Evolutionary conservation across 768 basidiomycete genomes (phyloP), one percentile per base, ranked within the genome.

Genomic region (Lactifluus volemus): DNA sequence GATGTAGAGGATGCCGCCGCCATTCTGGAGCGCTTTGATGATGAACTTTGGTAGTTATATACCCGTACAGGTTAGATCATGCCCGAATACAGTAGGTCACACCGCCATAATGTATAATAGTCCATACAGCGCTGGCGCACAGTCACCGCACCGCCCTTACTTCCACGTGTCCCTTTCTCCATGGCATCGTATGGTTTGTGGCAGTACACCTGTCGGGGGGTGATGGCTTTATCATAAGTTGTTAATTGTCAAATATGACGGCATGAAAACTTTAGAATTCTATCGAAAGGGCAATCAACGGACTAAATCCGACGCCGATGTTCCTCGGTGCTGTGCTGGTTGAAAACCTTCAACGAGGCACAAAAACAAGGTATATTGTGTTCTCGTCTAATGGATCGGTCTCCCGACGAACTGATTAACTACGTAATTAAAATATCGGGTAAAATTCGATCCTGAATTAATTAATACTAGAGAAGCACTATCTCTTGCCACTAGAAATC

Each of bases 1-100:
- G 96, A 98, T 69, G 97, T 96, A 0, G 92, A 92, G 64, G 94
- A 98, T 67, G 81, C 89, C 3, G 84, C 82, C 63, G 70, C 79
- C 10, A 79, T 88, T 36, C 72, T 98, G 50, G 91, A 93, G 65
- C 83, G 97, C 15, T 99, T 98, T 70, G 86, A 92, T 58, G 72
- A 72, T 5, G 89, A 92, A 66, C 67, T 77, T 30, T 91, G 89
- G 89, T 92, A 68, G 53, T 63, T 17, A 41, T 49, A 55, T 19
- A 34, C 53, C 45, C 42, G 2, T 29, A 38, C 45, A 29, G 10
- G 34, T 25, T 44, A 21, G 11, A 41, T 29, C 17, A 9, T 21
- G 47, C 19, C n/a, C 32, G 48, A 53, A 15, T 14, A 21, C 48
- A 53, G 14, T 53, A 47, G 12, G 7, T 41, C 39, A 38, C 62